Percentiles rank a stretch among this genome's conserved stretches.
Evolutionary conservation across 2,329 filamentous ascomycete genomes (phyloP).

Genomic region (Sporothrix pallida): DNA sequence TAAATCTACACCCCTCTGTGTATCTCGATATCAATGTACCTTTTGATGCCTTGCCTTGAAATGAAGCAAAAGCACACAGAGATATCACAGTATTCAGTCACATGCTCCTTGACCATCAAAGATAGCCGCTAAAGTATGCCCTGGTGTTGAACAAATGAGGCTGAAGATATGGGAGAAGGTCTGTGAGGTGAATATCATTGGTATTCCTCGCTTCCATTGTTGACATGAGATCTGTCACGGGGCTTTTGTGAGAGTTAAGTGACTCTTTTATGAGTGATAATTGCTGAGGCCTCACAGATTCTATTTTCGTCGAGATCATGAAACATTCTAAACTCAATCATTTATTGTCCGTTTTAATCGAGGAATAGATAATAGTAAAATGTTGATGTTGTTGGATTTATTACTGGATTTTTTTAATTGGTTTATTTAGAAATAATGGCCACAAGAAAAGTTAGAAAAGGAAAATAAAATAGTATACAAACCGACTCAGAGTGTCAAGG

Average conservation of each 20-base stretch:
- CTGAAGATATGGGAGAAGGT: background rate
- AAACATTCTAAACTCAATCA: background rate
- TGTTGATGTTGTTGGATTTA: no score
- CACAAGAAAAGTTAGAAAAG: background rate
- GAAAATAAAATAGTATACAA: background rate
- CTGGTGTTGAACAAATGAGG: background rate
- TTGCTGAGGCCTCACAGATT: background rate
- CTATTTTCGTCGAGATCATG: background rate
- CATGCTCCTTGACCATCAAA: background rate
- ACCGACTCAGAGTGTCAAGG: background rate
- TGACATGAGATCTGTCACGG: background rate
- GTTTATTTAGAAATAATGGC: no score
- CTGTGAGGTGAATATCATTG: background rate
- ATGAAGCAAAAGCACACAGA: background rate
- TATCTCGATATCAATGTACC: slow-evolving; percentile 4
- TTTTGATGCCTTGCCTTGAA: background rate
- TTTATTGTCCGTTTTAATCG: no score
- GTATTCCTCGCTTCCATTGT: background rate
- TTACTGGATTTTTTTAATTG: no score
- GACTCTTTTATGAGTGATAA: slow-evolving; percentile 11
- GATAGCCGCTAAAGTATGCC: background rate
- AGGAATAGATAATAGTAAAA: no score
- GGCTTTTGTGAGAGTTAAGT: background rate
- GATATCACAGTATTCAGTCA: background rate
- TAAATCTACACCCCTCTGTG: slow-evolving; percentile 1